Percentiles rank a stretch among this genome's conserved stretches.
Evolutionary conservation across 495 filamentous ascomycete species (phyloP).

Genomic region (Daldinia bambusicola): DNA sequence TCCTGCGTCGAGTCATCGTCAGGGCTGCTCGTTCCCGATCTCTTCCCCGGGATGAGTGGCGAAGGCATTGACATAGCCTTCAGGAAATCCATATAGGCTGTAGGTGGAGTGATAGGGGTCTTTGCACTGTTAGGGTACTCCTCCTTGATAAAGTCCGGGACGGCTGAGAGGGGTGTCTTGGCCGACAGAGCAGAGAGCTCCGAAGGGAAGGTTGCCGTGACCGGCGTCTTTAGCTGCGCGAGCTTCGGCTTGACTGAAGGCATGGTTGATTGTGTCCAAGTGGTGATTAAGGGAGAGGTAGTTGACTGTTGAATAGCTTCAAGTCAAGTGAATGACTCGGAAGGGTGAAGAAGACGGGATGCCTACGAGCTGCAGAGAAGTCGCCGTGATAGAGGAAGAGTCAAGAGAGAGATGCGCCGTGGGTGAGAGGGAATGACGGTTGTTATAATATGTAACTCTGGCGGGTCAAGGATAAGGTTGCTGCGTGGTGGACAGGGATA

Average conservation of each 20-base stretch:
- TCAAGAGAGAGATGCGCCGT: constrained; percentile 50
- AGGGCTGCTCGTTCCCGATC: constrained; percentile 48
- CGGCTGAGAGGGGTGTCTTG: constrained; percentile 63
- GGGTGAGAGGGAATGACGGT: constrained; percentile 50
- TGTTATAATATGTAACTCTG: constrained; percentile 55
- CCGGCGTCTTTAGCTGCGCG: constrained; percentile 79
- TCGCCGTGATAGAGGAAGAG: constrained; percentile 53
- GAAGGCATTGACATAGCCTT: constrained; percentile 72
- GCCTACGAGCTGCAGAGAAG: constrained; percentile 53
- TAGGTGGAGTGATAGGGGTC: constrained; percentile 93
- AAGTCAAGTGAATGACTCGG: constrained; percentile 59
- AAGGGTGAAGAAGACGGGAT: constrained; percentile 41
- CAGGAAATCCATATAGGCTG: constrained; percentile 92
- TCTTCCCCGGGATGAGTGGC: constrained; percentile 65
- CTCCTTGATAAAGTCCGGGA: constrained; percentile 56
- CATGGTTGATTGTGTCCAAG: constrained; percentile 59
- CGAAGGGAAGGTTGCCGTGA: constrained; percentile 80
- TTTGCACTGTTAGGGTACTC: constrained; percentile 56
- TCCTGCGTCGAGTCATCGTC: constrained; percentile 54
- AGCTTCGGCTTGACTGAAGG: constrained; percentile 71
- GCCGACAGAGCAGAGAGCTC: constrained; percentile 67
- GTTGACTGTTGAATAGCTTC: constrained; percentile 28
- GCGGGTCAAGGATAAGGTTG: constrained; percentile 38
- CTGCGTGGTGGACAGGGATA: constrained; percentile 44
- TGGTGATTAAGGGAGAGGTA: constrained; percentile 25